Base-by-base conservation (phyloP, 2,329 filamentous ascomycete genomes). In the Epicoccum sorghinum region DNA sequence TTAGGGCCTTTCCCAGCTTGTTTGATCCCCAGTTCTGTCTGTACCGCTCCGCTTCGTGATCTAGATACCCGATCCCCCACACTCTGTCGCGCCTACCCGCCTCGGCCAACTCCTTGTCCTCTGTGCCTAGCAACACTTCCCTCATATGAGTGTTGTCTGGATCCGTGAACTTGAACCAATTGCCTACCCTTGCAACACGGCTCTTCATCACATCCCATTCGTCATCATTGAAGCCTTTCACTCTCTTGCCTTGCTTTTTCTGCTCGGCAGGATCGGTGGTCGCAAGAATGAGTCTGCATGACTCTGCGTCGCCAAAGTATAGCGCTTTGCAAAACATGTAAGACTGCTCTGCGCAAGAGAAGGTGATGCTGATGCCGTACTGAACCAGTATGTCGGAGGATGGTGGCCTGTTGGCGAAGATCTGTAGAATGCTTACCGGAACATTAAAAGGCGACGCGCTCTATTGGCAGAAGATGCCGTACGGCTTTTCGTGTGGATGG, bases 1-100 rank as follows among this genome's bases (percentile, higher is more conserved):
- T 41, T 3, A 42, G 3, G 5, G 29, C 22, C 37, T 12, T 41
- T 6, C 46, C 45, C 27, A 89, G 70, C 42, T 87, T 63, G 69
- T 89, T 89, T 72, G 81, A 53, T 0, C 87, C 87, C 86, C 86
- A 89, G 2, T 67, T 58, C 18, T 72, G 69, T 37, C 79, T 32
- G 32, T 39, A 77, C 27, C 77, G 59, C 55, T 75, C 60, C 30
- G 53, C 59, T 23, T 59, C 49, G 38, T 48, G 14, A 37, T 25
- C 55, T 18, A 27, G 49, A 54, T 58, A 64, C 46, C 62, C 55
- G 13, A 57, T 47, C 10, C 50, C 58, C 58, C 58, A 65, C 3
- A 59, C 46, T 2, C 59, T 33, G 59, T 68, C 55, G 35, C 42
- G 47, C 13, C 43, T 41, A 51, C 79, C 82, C 29, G 84, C 83